Conservation (phyloP, 2,329 filamentous ascomycete species). For the Aspergillus clavatus region DNA sequence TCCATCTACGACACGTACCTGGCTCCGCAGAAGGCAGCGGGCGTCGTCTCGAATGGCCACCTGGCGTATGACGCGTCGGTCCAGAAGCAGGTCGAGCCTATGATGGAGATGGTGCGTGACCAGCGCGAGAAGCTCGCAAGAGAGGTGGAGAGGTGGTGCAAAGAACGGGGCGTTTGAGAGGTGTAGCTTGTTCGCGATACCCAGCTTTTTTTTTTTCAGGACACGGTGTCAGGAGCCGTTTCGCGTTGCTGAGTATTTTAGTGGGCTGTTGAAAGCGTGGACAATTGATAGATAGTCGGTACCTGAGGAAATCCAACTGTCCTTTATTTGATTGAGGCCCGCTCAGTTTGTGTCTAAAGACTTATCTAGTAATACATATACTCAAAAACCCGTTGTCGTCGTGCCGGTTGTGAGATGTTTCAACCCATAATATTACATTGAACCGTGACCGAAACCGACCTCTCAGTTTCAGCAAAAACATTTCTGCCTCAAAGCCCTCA, state of each 20-base stretch:
- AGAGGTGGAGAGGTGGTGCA: constrained; percentile 45
- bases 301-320: background rate
- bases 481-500: background rate
- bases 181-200: background rate
- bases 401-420: no score
- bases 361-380: background rate
- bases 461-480: no score
- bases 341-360: background rate
- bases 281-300: no score
- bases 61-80: constrained; percentile 20
- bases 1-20: constrained; percentile 39
- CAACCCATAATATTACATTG: background rate
- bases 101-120: constrained; percentile 34
- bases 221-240: no score
- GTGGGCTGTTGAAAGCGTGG: no score
- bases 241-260: no score
- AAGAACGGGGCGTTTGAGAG: constrained; percentile 40
- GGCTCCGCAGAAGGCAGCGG: constrained; percentile 26
- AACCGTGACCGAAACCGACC: no score
- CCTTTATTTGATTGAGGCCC: background rate
- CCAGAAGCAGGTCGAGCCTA: constrained; percentile 36
- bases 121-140: constrained; percentile 31
- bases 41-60: constrained; percentile 19
- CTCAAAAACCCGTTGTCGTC: background rate
- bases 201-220: no score